Percentiles rank a stretch among this genome's conserved stretches.
Evolutionary conservation across 2,329 filamentous ascomycete species (phyloP).

Genomic region (Venturia nashicola): DNA sequence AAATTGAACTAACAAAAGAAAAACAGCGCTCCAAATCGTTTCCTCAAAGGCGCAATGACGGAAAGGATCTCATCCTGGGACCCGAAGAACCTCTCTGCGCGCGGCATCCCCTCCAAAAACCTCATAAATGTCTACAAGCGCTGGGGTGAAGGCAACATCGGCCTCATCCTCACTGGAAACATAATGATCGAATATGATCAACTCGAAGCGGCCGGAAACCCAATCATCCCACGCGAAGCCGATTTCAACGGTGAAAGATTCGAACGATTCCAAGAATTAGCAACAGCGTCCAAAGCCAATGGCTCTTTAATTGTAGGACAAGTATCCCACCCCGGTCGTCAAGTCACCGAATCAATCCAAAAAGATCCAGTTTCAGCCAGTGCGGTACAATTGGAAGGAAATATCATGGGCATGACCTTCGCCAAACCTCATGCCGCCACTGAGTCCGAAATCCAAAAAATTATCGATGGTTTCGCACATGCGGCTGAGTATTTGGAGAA

Average conservation of each 20-base stretch:
- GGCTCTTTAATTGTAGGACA: conserved; percentile 48
- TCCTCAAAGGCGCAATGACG: conserved; percentile 40
- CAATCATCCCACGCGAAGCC: conserved; percentile 43
- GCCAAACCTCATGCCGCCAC: conserved; percentile 23
- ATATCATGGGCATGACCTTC: conserved; percentile 20
- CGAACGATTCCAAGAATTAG: conserved; percentile 45
- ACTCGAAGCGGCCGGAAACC: conserved; percentile 43
- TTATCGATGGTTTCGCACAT: conserved; percentile 52
- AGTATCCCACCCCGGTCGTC: conserved; percentile 50
- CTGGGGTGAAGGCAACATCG: conserved; percentile 40
- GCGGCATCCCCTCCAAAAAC: conserved; percentile 41
- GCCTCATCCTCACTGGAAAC: conserved; percentile 50
- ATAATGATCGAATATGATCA: conserved; percentile 51
- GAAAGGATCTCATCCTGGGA: conserved; percentile 52
- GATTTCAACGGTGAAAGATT: conserved; percentile 45
- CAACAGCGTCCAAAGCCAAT: conserved; percentile 40
- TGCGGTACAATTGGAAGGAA: conserved; percentile 32
- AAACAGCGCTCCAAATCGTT: conserved; percentile 5
- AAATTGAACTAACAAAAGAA: background rate
- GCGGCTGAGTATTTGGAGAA: conserved; percentile 46
- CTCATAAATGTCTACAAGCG: conserved; percentile 31
- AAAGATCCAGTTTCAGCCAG: conserved; percentile 39
- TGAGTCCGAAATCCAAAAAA: conserved; percentile 27
- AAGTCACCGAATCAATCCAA: conserved; percentile 34
- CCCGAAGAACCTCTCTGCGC: conserved; percentile 35